Percentiles rank a stretch among this genome's conserved stretches.
These are phyloP conservation scores for Chlamydomonas schloesseri DNA, from an alignment of 139 green algal genomes.

Conservation along the genomic window DNA sequence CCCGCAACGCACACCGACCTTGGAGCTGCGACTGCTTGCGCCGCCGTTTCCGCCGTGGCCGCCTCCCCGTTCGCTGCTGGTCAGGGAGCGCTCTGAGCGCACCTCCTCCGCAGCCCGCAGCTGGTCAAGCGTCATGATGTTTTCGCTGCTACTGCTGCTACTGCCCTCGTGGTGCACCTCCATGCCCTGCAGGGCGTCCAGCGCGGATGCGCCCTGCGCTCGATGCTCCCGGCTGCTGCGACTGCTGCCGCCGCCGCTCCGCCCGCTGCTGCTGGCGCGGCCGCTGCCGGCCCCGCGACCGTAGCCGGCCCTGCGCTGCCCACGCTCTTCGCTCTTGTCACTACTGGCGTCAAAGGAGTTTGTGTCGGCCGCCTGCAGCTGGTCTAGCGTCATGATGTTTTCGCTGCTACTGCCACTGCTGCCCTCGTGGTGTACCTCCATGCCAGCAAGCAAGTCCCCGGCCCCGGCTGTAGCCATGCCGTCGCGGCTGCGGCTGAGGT, in stretches of 20 bases:
- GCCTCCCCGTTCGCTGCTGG: no score
- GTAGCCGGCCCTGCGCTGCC: neutral
- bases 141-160: slow-evolving; percentile 6
- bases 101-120: neutral
- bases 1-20: no score
- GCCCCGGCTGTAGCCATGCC: neutral
- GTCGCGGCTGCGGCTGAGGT: no score
- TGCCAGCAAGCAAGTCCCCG: neutral
- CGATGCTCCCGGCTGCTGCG: no score
- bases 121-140: slow-evolving; percentile 26
- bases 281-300: neutral
- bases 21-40: no score
- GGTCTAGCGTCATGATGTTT: slow-evolving; percentile 18
- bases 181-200: neutral
- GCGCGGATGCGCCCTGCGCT: no score
- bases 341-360: no score
- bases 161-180: neutral
- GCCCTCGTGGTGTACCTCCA: neutral
- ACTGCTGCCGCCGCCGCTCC: no score
- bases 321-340: no score
- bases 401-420: slow-evolving; percentile 1
- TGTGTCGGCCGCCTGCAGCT: neutral
- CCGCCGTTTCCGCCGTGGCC: no score
- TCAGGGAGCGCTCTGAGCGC: neutral
- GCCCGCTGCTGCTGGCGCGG: neutral